Evolutionary conservation across 192 early-diverging fungal species (phyloP).

Genomic region (Coemansia sp.): DNA sequence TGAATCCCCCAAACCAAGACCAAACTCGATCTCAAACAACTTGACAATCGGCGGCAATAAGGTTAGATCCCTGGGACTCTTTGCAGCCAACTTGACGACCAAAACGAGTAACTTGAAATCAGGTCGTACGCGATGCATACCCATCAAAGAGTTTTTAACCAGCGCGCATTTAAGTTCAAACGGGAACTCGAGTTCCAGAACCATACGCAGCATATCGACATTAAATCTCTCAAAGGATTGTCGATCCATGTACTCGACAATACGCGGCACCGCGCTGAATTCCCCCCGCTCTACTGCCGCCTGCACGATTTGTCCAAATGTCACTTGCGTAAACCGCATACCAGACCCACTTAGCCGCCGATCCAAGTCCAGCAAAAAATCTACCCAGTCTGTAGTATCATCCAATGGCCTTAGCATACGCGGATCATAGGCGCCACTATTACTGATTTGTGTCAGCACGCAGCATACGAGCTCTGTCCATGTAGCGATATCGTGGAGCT

Average conservation of each 20-base stretch:
- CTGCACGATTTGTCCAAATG: neutral
- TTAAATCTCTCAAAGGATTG: neutral
- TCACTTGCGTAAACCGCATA: too few relatives aligned
- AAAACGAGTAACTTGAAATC: neutral
- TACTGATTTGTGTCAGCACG: conserved; percentile 15
- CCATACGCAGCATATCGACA: neutral
- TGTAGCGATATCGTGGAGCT: conserved; percentile 16
- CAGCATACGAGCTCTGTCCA: conserved; percentile 36
- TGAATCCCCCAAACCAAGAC: neutral
- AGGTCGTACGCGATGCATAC: neutral
- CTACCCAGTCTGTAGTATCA: too few relatives aligned
- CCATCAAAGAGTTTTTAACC: neutral
- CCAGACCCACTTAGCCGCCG: too few relatives aligned
- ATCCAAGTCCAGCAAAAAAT: too few relatives aligned
- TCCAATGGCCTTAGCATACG: too few relatives aligned
- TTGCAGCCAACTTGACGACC: neutral
- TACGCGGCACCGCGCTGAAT: neutral
- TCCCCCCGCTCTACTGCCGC: neutral
- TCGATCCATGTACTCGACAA: neutral
- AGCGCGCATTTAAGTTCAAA: neutral
- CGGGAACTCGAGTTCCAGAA: neutral
- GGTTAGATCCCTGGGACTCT: too few relatives aligned
- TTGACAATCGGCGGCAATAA: neutral
- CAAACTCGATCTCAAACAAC: neutral
- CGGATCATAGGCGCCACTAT: neutral